Conservation (phyloP, 2,329 filamentous ascomycete genomes). For the Blastomyces parvus region DNA sequence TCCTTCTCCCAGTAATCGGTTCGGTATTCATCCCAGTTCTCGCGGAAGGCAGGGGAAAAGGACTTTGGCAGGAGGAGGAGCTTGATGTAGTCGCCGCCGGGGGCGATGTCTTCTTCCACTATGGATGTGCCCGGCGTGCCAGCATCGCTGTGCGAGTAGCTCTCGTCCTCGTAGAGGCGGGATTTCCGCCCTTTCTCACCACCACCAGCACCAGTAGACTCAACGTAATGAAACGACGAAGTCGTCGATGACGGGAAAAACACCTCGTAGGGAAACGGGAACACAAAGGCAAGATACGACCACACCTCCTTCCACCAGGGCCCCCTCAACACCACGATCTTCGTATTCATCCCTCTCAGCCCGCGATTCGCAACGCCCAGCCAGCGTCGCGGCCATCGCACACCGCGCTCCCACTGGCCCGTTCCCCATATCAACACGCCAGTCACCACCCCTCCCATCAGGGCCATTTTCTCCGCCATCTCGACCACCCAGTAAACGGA, state of each 20-base stretch:
- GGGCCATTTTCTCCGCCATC: conserved; percentile 77
- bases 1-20: conserved; percentile 95
- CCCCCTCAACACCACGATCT: conserved; percentile 79
- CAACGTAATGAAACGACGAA: conserved; percentile 67
- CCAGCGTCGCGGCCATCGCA: conserved; percentile 90
- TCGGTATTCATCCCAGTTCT: conserved; percentile 94
- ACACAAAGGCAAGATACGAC: conserved; percentile 63
- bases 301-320: conserved; percentile 71
- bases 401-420: conserved; percentile 90
- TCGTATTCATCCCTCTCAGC: conserved; percentile 85
- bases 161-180: background rate
- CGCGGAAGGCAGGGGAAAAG: conserved; percentile 86
- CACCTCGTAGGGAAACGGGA: conserved; percentile 65
- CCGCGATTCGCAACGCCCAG: conserved; percentile 82
- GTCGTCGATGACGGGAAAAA: conserved; percentile 46
- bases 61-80: conserved; percentile 85
- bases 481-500: conserved; percentile 96
- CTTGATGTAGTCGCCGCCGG: conserved; percentile 85
- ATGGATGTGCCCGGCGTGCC: background rate
- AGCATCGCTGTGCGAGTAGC: background rate
- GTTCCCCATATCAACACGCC: conserved; percentile 84
- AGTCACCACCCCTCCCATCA: conserved; percentile 83
- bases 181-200: conserved; percentile 7
- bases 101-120: conserved; percentile 81
- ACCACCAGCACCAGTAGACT: conserved; percentile 28